These are phyloP conservation scores for Abrus pulchellus DNA, from an alignment of 306 rosid genomes.

Conservation along the genomic window DNA sequence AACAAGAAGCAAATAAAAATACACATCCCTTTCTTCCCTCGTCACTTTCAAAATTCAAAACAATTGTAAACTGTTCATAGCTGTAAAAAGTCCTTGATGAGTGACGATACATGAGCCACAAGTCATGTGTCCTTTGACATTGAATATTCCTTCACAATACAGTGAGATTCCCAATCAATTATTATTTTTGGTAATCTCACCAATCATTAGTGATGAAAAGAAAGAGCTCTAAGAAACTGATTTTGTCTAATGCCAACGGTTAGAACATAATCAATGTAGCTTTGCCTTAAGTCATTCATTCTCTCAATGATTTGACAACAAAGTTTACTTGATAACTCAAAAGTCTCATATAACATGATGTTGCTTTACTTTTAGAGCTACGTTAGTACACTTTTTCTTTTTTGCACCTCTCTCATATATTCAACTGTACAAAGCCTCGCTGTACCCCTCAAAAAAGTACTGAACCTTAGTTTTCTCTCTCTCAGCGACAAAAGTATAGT, in stretches of 20 bases:
- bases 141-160: conserved; percentile 29
- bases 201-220: conserved; percentile 44
- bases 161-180: conserved; percentile 40
- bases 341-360: neutral
- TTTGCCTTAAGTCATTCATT: conserved; percentile 26
- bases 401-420: neutral
- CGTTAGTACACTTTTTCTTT: neutral
- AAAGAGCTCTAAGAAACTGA: neutral
- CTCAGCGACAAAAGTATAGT: neutral
- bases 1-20: neutral
- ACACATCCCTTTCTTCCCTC: neutral
- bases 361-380: conserved; percentile 33
- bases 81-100: conserved; percentile 11
- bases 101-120: conserved; percentile 13
- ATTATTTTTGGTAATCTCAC: neutral
- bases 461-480: neutral
- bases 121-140: conserved; percentile 37
- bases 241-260: conserved; percentile 16
- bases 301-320: conserved; percentile 39
- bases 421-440: neutral
- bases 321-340: conserved; percentile 22
- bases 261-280: conserved; percentile 17
- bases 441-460: neutral
- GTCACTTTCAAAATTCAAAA: conserved; percentile 39
- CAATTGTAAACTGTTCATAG: conserved; percentile 23